These are phyloP conservation scores for Phytophthora citricola DNA, from an alignment of 352 stramenopile genomes.

Conservation along the genomic window DNA sequence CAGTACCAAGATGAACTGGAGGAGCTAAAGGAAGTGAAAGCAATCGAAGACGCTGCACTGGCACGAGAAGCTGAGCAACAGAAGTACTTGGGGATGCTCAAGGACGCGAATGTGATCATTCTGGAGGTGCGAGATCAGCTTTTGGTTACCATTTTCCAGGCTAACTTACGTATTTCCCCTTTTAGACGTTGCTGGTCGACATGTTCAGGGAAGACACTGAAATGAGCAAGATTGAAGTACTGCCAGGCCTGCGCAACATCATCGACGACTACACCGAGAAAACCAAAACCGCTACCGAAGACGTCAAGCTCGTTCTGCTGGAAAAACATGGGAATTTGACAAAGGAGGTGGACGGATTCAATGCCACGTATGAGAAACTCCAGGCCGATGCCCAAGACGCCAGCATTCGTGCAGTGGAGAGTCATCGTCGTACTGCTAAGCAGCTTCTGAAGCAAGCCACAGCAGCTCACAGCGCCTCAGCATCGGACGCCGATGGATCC, in stretches of 20 bases:
- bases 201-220: constrained; percentile 95
- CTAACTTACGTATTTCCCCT: not conserved
- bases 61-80: constrained; percentile 78
- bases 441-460: constrained; percentile 68
- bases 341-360: constrained; percentile 69
- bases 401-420: constrained; percentile 84
- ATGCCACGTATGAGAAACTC: constrained; percentile 66
- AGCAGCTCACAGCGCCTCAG: constrained; percentile 21
- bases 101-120: constrained; percentile 89
- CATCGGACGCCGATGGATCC: constrained; percentile 42
- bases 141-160: not conserved
- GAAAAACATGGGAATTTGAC: constrained; percentile 69
- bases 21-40: constrained; percentile 86
- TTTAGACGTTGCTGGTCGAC: constrained; percentile 84
- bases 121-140: constrained; percentile 56
- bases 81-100: constrained; percentile 82
- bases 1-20: constrained; percentile 92
- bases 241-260: constrained; percentile 90
- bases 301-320: constrained; percentile 82
- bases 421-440: constrained; percentile 81
- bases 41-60: constrained; percentile 82
- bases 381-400: constrained; percentile 70
- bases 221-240: constrained; percentile 91
- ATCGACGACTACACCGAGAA: constrained; percentile 92
- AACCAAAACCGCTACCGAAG: constrained; percentile 79